A percentile compares a stretch with the other conserved stretches of the same genome.
These are phyloP conservation scores for Saprolegnia parasitica DNA, from an alignment of 352 stramenopile genomes.

Conservation along the genomic window DNA sequence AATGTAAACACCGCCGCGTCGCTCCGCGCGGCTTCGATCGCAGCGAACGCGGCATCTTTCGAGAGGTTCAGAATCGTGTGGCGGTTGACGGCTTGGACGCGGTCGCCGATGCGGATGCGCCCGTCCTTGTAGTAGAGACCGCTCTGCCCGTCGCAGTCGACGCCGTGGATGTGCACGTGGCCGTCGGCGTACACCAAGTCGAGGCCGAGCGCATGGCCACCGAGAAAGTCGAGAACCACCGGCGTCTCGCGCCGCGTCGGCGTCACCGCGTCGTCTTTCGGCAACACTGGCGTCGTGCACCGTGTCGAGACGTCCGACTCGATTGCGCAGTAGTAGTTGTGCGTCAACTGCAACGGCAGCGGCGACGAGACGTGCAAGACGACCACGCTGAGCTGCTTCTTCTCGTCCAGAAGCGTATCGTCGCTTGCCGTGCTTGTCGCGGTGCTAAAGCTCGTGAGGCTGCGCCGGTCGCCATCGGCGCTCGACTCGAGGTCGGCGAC, in stretches of 20 bases:
- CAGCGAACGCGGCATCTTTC: slow-evolving; percentile 65
- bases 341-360: slow-evolving; percentile 45
- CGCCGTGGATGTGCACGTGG: slow-evolving; percentile 67
- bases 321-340: slow-evolving; percentile 79
- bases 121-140: slow-evolving; percentile 55
- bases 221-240: slow-evolving; percentile 40
- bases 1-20: slow-evolving; percentile 1
- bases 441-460: slow-evolving; percentile 2
- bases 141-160: slow-evolving; percentile 61
- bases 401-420: slow-evolving; percentile 56
- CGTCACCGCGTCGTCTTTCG: slow-evolving; percentile 34
- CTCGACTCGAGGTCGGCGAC: background rate
- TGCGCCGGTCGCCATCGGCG: background rate
- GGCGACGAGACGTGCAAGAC: slow-evolving; percentile 68
- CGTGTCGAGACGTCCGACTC: slow-evolving; percentile 72
- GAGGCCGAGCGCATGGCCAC: slow-evolving; percentile 58
- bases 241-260: background rate
- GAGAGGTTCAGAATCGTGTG: slow-evolving; percentile 81
- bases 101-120: slow-evolving; percentile 72
- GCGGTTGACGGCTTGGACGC: slow-evolving; percentile 65
- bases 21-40: slow-evolving; percentile 58
- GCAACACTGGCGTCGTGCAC: slow-evolving; percentile 60
- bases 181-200: slow-evolving; percentile 77
- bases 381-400: slow-evolving; percentile 64
- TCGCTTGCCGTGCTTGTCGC: slow-evolving; percentile 13